Conservation (phyloP, 768 basidiomycete species). For the Leccinum imitatum region DNA sequence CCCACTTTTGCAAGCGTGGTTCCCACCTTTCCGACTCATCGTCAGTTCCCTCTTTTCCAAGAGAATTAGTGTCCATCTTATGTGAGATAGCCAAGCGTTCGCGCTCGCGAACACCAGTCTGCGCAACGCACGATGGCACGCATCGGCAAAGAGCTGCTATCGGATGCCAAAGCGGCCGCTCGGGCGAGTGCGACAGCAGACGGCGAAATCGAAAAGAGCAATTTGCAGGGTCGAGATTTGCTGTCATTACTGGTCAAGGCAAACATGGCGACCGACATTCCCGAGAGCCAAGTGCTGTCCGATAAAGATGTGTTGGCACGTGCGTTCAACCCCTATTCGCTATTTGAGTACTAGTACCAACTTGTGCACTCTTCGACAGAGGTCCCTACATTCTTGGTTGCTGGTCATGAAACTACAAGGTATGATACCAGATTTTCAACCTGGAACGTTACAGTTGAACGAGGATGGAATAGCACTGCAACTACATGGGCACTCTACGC, state of each 20-base stretch:
- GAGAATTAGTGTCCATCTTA: background rate
- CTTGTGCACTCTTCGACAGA: background rate
- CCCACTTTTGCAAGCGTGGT: conserved; percentile 32
- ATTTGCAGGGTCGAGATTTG: conserved; percentile 47
- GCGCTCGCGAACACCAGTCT: conserved; percentile 10
- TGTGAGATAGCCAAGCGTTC: conserved; percentile 22
- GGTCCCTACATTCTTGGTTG: conserved; percentile 1
- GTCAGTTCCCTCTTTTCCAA: conserved; percentile 34
- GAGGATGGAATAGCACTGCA: conserved; percentile 29
- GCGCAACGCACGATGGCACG: conserved; percentile 45
- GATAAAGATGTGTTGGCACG: conserved; percentile 62
- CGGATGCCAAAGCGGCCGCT: conserved; percentile 43
- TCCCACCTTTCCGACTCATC: conserved; percentile 40
- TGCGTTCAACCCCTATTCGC: conserved; percentile 27
- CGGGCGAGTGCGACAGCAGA: conserved; percentile 20
- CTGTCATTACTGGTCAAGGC: conserved; percentile 27
- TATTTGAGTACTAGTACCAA: background rate
- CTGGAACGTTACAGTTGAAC: background rate
- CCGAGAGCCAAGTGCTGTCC: conserved; percentile 51
- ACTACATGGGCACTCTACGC: conserved; percentile 61
- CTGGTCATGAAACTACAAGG: conserved; percentile 4
- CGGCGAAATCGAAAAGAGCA: conserved; percentile 35
- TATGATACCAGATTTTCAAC: background rate
- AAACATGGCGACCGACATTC: conserved; percentile 47
- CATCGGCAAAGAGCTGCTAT: conserved; percentile 52